Conservation (phyloP, 805 yeast genomes). For the Clavispora phyllophila region DNA sequence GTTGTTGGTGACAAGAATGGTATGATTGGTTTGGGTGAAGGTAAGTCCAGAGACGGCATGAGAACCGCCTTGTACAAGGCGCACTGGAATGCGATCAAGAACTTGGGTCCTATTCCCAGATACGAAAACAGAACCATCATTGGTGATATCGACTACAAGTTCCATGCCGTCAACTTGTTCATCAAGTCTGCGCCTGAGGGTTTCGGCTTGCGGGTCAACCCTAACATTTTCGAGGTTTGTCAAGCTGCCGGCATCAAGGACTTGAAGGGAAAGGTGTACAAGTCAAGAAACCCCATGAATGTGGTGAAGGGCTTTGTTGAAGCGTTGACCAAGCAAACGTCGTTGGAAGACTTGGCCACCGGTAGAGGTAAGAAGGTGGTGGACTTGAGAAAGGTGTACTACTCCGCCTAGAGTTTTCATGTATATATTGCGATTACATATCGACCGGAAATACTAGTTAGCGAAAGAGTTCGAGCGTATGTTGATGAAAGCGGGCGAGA, state of each 20-base stretch:
- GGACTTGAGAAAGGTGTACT: constrained; percentile 87
- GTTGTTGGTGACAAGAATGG: constrained; percentile 93
- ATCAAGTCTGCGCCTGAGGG: constrained; percentile 89
- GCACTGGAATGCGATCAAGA: constrained; percentile 89
- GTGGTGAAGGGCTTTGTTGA: constrained; percentile 86
- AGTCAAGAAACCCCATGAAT: constrained; percentile 92
- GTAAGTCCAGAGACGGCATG: constrained; percentile 77
- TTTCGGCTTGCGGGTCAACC: constrained; percentile 88
- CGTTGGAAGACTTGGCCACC: constrained; percentile 82
- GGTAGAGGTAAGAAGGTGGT: constrained; percentile 93
- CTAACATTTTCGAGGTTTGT: constrained; percentile 84
- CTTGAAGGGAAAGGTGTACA: constrained; percentile 83
- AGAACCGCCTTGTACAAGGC: constrained; percentile 76
- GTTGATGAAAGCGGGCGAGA: no score
- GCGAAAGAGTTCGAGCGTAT: no score
- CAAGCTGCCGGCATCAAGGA: constrained; percentile 93
- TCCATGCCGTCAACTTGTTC: constrained; percentile 78
- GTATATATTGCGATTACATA: constrained; percentile 8
- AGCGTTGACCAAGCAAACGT: constrained; percentile 74
- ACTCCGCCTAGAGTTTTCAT: constrained; percentile 38
- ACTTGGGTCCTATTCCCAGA: constrained; percentile 74
- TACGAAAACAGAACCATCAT: constrained; percentile 87
- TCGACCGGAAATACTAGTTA: not conserved
- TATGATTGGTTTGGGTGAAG: constrained; percentile 92
- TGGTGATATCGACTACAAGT: constrained; percentile 77